A percentile compares a stretch with the other conserved stretches of the same genome.
phyloP scores from a whole-genome alignment of 2,329 filamentous ascomycete species.

The Domatiomyces globalis region DNA sequence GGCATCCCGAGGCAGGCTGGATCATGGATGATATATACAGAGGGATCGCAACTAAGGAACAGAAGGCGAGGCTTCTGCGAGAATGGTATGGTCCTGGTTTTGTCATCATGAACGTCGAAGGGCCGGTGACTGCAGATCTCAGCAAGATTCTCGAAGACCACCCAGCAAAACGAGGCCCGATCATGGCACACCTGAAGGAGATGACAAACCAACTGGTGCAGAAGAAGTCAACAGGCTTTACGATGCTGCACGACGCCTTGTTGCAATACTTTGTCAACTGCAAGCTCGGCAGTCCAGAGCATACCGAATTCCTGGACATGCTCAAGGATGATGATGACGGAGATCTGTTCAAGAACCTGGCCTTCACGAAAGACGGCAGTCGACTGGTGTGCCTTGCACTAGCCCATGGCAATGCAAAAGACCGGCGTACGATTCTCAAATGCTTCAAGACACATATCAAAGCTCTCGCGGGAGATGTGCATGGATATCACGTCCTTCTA shows the following conservation, averaged over 20 bases:
- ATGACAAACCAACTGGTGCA: constrained; percentile 87
- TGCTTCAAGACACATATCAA: constrained; percentile 83
- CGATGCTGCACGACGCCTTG: constrained; percentile 97
- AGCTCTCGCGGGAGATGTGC: constrained; percentile 63
- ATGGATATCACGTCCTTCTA: constrained; percentile 70
- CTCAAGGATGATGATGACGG: constrained; percentile 84
- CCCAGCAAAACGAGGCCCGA: constrained; percentile 73
- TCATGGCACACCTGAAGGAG: constrained; percentile 71
- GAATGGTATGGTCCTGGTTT: constrained; percentile 98
- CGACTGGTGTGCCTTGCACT: constrained; percentile 67
- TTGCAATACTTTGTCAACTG: constrained; percentile 83
- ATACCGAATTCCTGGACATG: constrained; percentile 74
- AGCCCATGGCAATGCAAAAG: constrained; percentile 77
- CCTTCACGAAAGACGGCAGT: constrained; percentile 82
- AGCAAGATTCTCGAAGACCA: constrained; percentile 57
- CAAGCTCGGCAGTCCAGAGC: constrained; percentile 63
- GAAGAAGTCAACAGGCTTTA: constrained; percentile 94
- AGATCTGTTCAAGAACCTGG: constrained; percentile 85
- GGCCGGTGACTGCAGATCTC: constrained; percentile 46
- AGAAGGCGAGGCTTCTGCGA: constrained; percentile 70
- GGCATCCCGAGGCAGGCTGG: constrained; percentile 93
- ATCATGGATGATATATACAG: constrained; percentile 96
- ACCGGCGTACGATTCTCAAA: constrained; percentile 76
- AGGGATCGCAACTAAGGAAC: constrained; percentile 67
- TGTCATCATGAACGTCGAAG: constrained; percentile 16